phyloP scores from a whole-genome alignment of 805 yeast species.

The Candida ipomoeae region DNA sequence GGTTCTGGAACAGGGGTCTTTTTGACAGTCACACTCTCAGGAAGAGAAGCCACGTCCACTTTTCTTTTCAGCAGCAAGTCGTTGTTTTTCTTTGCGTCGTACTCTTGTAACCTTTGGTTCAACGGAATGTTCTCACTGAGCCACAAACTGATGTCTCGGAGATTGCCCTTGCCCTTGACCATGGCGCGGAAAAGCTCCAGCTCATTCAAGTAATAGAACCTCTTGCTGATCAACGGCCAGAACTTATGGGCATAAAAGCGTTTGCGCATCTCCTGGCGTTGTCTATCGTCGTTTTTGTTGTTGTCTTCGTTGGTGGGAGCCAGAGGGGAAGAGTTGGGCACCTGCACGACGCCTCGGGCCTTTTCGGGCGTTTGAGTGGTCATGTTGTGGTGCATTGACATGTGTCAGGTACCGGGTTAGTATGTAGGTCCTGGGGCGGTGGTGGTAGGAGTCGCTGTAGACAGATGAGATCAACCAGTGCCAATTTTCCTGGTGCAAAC shows the following conservation, averaged over 20 bases:
- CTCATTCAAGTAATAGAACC: constrained; percentile 38
- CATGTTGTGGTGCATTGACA: constrained; percentile 5
- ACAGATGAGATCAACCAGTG: not conserved
- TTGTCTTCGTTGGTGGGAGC: constrained; percentile 2
- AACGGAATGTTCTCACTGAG: constrained; percentile 27
- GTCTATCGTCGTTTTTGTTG: constrained; percentile 11
- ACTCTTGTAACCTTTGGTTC: constrained; percentile 13
- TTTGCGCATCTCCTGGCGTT: constrained; percentile 22
- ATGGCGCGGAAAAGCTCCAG: constrained; percentile 40
- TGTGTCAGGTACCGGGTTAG: not conserved
- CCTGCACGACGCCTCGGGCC: constrained; percentile 26
- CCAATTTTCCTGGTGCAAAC: not conserved
- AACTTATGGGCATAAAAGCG: constrained; percentile 35
- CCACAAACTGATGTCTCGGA: constrained; percentile 38
- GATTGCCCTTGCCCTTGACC: constrained; percentile 40
- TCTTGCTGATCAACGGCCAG: constrained; percentile 33
- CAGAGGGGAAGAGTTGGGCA: constrained; percentile 41
- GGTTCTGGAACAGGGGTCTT: not conserved
- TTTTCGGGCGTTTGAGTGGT: constrained; percentile 14
- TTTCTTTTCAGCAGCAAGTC: not conserved
- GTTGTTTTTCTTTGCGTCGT: constrained; percentile 11
- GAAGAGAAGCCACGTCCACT: not conserved
- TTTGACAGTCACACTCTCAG: not conserved
- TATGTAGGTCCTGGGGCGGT: not conserved
- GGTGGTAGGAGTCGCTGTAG: not conserved